Base-by-base conservation (phyloP, 2,329 filamentous ascomycete genomes). In the Scleromitrula shiraiana region DNA sequence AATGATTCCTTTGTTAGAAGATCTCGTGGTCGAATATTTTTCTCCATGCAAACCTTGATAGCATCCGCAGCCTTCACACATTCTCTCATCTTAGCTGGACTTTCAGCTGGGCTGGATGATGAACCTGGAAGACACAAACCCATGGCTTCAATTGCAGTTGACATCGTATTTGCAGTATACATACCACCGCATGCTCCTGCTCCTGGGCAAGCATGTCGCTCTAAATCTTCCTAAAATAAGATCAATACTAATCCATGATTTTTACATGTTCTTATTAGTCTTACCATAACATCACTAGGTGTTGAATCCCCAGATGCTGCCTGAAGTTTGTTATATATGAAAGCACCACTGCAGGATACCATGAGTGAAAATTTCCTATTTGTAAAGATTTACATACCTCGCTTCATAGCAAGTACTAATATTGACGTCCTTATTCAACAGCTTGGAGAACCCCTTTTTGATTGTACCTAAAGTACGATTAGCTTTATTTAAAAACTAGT, bases 141-240 rank as follows among this genome's bases (percentile, higher is more conserved):
- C 68, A 87, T 77, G 5, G 78, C 76, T 67, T 86, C 82, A 54
- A 85, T 84, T 20, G 82, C 82, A 8, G 78, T 78, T n/a, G 82
- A 82, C 81, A 86, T 84, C 41, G 82, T 86, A 68, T 86, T 86
- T 47, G 82, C 82, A 3, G 82, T 86, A 68, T 86, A 86, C 82
- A 94, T 94, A 59, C 88, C 88, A 65, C 88, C 88, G 61, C 88
- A 94, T 10, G 88, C 88, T 58, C 88, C 88, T 58, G 81, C 75
- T 30, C 88, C 87, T 2, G 82, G 82, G 64, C 83, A 87, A n/a
- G 82, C 78, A 57, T 85, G 70, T 54, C 70, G 70, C 64, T 85
- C 81, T 24, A 87, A 70, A 63, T 96, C 91, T 23, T 84, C 79
- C 47, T 50, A 17, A 6, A 15, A 1, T 1, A 20, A 15, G 7